A percentile compares a stretch with the other conserved stretches of the same genome.
phyloP scores from a whole-genome alignment of 2,329 filamentous ascomycete species.

The Apiospora rasikravindrae region DNA sequence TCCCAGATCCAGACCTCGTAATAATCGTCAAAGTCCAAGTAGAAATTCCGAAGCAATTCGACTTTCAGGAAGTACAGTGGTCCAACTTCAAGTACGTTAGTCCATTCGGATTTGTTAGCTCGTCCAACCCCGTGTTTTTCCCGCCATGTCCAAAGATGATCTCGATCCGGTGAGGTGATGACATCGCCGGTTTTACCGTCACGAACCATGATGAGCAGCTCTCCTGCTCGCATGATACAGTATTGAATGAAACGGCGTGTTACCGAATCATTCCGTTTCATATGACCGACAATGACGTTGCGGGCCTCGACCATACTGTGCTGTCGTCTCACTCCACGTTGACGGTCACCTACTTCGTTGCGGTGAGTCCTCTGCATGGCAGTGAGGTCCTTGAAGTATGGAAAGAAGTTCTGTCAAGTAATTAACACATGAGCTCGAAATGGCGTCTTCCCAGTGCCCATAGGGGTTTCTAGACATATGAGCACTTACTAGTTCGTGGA shows the following conservation, averaged over 20 bases:
- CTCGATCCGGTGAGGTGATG: conserved; percentile 32
- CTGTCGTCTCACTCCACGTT: conserved; percentile 30
- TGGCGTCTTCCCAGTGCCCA: background rate
- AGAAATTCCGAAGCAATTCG: conserved; percentile 32
- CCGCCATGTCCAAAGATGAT: conserved; percentile 35
- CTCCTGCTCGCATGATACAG: conserved; percentile 35
- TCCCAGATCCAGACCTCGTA: conserved; percentile 41
- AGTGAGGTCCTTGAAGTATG: conserved; percentile 33
- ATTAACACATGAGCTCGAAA: conserved; percentile 20
- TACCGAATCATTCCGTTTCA: conserved; percentile 39
- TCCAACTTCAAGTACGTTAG: conserved; percentile 30
- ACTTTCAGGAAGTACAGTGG: conserved; percentile 32
- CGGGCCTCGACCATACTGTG: conserved; percentile 35
- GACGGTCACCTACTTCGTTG: conserved; percentile 30
- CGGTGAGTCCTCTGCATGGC: conserved; percentile 30
- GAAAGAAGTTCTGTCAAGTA: conserved; percentile 33
- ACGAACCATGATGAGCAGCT: conserved; percentile 34
- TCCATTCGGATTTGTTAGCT: conserved; percentile 34
- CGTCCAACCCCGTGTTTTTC: conserved; percentile 32
- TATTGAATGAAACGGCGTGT: conserved; percentile 40
- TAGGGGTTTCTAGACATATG: background rate
- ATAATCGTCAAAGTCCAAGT: conserved; percentile 35
- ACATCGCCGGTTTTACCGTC: conserved; percentile 38
- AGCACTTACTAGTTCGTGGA: conserved; percentile 44
- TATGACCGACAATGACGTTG: conserved; percentile 40